Evolutionary conservation across 1,284 basidiomycete species (phyloP), one percentile per base, ranked within the genome.

Genomic region (Puccinia coronata): DNA sequence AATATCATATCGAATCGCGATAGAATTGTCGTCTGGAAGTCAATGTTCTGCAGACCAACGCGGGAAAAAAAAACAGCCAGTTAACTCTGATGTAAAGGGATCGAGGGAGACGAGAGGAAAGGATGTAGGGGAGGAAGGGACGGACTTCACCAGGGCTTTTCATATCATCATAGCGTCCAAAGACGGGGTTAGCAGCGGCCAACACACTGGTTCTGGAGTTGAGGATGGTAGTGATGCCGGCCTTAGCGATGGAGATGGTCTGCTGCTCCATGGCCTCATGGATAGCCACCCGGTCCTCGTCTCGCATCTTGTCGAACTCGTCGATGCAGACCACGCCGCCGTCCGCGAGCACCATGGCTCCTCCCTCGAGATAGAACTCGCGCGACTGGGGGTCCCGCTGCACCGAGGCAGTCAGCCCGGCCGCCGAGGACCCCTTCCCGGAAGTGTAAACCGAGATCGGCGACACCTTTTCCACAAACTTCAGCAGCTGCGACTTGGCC

Each of bases 191-290:
- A 14, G 97, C 97, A 2, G 97, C 97, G 0, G 97, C 97, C 39
- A 99, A 89, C 9, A 99, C 96, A 82, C 93, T 95, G 0, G 97
- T 98, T 69, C 97, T 89, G 1, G 95, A 96, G 87, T 99, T 99
- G 55, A 99, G 89, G 34, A 98, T 95, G 0, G 97, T 99, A 0
- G 97, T 99, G 83, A 99, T 99, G 83, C 97, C 97, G 2, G 97
- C 97, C 87, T 99, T 99, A 49, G 96, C 96, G 83, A 99, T 98
- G 1, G 97, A 99, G 84, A 99, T 99, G 0, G 96, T 99, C 86
- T 99, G 96, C 86, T 99, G 96, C 85, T 99, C 96, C 96, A 99
- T 99, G 23, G 96, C 97, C 88, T 99, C 97, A 87, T 99, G 97
- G 82, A 99, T 99, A 0, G 97, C 63, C 1, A 25, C 39, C 82